Evolutionary conservation across 805 yeast genomes (phyloP), one percentile per base, ranked within the genome.

Genomic region (Clavispora santaluciae): DNA sequence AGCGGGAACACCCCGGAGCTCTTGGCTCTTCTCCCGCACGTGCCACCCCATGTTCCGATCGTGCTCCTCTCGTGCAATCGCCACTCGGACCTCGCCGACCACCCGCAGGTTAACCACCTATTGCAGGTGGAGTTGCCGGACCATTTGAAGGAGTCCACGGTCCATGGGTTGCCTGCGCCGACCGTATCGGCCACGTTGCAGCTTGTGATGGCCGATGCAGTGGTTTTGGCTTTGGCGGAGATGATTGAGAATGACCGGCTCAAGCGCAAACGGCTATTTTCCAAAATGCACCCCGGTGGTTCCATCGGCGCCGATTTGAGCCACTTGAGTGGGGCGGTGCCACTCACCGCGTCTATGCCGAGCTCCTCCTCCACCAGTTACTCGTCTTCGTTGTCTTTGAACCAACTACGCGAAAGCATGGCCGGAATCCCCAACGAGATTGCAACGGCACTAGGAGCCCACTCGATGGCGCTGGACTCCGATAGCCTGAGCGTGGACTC

Each of bases 251-350:
- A 66, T 7, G 88, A 86, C 53, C 60, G 70, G 22, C 59, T 64
- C 26, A 65, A 70, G 41, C 67, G 95, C 31, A 73, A 72, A 46
- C 63, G 59, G 43, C 60, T 72, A 26, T 88, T 88, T 61, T 81
- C 83, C 7, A 75, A 74, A 46, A 75, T 83, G 55, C 96, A 88
- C 55, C 96, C 96, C 1, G 96, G 96, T 16, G 96, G 96, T 13
- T 84, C 93, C 2, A 87, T 88, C 55, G 96, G 96, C 12, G 68
- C 64, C 5, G 60, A 61, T 46, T 62, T 67, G 47, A 56, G 61
- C 41, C 65, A 66, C 42, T 54, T 67, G 44, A 63, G 65, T 48
- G 61, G 9, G n/a, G 12, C n/a, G 10, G 11, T 7, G 5, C 33
- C 50, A 22, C 23, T 36, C 12, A 28, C 48, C 3, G 42, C 34